Conservation (phyloP, 192 early-diverging fungal species). For the Polychytrium aggregatum region DNA sequence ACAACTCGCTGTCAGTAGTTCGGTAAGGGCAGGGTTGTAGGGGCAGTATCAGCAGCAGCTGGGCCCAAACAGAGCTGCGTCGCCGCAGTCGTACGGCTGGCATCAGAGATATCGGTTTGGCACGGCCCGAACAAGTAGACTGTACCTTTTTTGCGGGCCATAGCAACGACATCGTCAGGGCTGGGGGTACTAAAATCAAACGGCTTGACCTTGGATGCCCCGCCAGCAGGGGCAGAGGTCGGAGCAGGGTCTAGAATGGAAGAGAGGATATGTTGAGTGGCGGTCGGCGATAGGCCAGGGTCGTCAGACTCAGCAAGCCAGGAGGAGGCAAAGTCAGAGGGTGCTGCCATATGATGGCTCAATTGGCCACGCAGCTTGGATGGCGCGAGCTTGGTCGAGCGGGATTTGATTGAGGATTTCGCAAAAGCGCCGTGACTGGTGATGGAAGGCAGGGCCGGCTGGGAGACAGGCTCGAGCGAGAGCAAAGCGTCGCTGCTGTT, state of each 20-base stretch:
- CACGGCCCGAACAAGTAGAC: conserved; percentile 6
- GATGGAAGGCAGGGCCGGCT: too few species aligned
- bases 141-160: conserved; percentile 30
- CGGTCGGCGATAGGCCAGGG: conserved; percentile 3
- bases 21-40: conserved; percentile 15
- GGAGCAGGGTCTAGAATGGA: neutral
- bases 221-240: neutral
- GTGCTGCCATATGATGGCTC: conserved; percentile 4
- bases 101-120: too few species aligned
- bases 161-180: conserved; percentile 67
- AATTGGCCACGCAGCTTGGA: too few species aligned
- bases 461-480: too few species aligned
- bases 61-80: conserved; percentile 46
- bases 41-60: conserved; percentile 17
- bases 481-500: too few species aligned
- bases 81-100: conserved; percentile 9
- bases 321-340: conserved; percentile 16
- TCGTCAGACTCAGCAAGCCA: neutral
- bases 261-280: neutral
- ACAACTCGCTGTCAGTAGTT: conserved; percentile 21
- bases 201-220: conserved; percentile 1
- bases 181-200: conserved; percentile 73
- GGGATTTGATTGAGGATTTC: too few species aligned
- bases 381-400: too few species aligned
- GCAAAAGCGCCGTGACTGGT: too few species aligned